Evolutionary conservation across 2,329 filamentous ascomycete genomes (phyloP).

Genomic region (Aureobasidium zeae): DNA sequence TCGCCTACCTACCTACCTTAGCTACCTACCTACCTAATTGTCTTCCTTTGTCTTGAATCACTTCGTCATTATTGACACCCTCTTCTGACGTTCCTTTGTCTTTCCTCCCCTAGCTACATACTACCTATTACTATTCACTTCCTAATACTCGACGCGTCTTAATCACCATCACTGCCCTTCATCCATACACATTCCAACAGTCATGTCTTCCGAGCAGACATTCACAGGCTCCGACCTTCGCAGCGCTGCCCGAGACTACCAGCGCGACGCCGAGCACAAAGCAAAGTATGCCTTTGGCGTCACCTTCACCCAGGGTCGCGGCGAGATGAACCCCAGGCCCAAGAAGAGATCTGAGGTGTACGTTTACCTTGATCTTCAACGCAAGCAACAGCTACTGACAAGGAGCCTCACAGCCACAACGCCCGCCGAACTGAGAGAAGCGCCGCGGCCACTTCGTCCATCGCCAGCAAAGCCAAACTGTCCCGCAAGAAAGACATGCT

Average conservation of each 20-base stretch:
- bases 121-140: not conserved
- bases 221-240: slow-evolving; percentile 45
- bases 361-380: slow-evolving; percentile 11
- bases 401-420: slow-evolving; percentile 16
- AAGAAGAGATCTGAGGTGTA: slow-evolving; percentile 28
- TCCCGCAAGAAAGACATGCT: slow-evolving; percentile 38
- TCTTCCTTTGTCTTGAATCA: slow-evolving; percentile 15
- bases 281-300: slow-evolving; percentile 43
- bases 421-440: slow-evolving; percentile 24
- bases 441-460: slow-evolving; percentile 24
- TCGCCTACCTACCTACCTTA: slow-evolving; percentile 6
- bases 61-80: slow-evolving; percentile 11
- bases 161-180: not conserved
- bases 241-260: slow-evolving; percentile 43
- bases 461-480: slow-evolving; percentile 22
- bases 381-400: not conserved
- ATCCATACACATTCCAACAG: slow-evolving; percentile 11
- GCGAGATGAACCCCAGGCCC: slow-evolving; percentile 26
- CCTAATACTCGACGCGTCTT: not conserved
- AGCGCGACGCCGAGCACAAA: slow-evolving; percentile 41
- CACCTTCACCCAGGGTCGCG: slow-evolving; percentile 22
- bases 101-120: not conserved
- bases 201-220: slow-evolving; percentile 40
- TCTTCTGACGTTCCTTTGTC: slow-evolving; percentile 5
- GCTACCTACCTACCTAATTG: too few species aligned